Percentiles rank a stretch among this genome's conserved stretches.
These are phyloP conservation scores for Neurospora africana DNA, from an alignment of 495 filamentous ascomycete species.

Conservation along the genomic window DNA sequence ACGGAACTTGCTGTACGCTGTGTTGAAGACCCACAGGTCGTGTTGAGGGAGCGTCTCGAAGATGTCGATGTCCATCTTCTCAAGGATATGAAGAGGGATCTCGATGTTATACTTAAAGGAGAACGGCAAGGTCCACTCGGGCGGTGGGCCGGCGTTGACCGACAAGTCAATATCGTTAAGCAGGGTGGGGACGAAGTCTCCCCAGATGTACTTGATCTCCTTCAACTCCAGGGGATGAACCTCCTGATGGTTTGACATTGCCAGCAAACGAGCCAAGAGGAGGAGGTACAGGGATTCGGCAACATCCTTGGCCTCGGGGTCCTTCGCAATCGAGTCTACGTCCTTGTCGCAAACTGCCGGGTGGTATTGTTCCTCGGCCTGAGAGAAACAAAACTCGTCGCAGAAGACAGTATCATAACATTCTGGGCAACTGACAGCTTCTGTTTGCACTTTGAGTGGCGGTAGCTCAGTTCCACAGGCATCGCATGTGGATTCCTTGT, in stretches of 20 bases:
- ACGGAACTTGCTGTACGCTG: slow-evolving; percentile 84
- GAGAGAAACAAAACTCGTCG: slow-evolving; percentile 56
- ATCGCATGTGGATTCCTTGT: slow-evolving; percentile 74
- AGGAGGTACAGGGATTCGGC: slow-evolving; percentile 71
- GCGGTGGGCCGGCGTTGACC: slow-evolving; percentile 40
- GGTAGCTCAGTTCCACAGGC: slow-evolving; percentile 74
- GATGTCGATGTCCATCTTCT: slow-evolving; percentile 84
- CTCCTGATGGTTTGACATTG: slow-evolving; percentile 75
- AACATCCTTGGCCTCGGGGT: slow-evolving; percentile 59
- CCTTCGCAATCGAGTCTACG: slow-evolving; percentile 69
- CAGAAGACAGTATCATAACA: slow-evolving; percentile 86
- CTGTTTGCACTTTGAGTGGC: slow-evolving; percentile 33
- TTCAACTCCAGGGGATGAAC: slow-evolving; percentile 72
- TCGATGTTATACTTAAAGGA: slow-evolving; percentile 78
- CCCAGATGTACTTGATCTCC: slow-evolving; percentile 90
- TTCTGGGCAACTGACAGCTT: slow-evolving; percentile 53
- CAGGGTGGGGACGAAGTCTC: slow-evolving; percentile 47
- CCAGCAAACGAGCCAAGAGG: slow-evolving; percentile 66
- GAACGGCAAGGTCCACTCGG: slow-evolving; percentile 68
- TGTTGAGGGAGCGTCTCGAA: slow-evolving; percentile 54
- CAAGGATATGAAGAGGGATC: slow-evolving; percentile 70
- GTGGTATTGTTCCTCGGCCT: slow-evolving; percentile 70
- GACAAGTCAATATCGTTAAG: slow-evolving; percentile 40
- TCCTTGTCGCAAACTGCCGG: slow-evolving; percentile 77
- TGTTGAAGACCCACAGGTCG: slow-evolving; percentile 92